Base-by-base conservation (phyloP, 805 yeast genomes). In the Ogataea siamensis region DNA sequence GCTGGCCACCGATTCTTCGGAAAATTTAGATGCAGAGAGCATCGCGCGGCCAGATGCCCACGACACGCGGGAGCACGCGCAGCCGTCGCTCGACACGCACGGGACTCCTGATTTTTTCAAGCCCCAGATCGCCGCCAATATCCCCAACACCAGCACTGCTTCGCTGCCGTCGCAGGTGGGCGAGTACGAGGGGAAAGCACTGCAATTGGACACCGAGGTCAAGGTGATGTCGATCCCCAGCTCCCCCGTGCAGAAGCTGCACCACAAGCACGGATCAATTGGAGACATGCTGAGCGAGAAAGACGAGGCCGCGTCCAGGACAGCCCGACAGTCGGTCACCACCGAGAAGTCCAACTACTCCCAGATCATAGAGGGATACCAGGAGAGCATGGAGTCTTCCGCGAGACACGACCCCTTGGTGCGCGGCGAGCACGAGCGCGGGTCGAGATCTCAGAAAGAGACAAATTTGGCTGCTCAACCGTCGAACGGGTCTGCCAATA, bases 101-200 rank as follows among this genome's bases (percentile, higher is more conserved):
- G 17, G 12, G 13, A 14, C 27, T 10, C 22, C 25, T 8, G 32
- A 15, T 7, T 36, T 29, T 10, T 13, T 14, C 27, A 15, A 31
- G 34, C 34, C 34, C 16, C 12, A 15, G 18, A 12, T 31, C 20
- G 21, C 11, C 6, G 4, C 27, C 12, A 23, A 7, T 17, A 15
- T 15, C 7, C 28, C 29, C 5, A 23, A 23, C 29, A 36, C 19
- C 23, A 29, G 34, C 20, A 22, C 32, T 16, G 22, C 35, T 11
- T 38, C 41, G 8, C 13, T 38, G 21, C 41, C 39, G 9, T 37
- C 49, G 6, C 50, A 49, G 30, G 24, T 38, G 22, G 53, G 53
- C 16, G 49, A 46, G 38, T 49, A 39, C 21, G 50, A 45, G 28
- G 53, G 49, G 4, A 26, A 33, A 11, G 39, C 34, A 5, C 28